Evolutionary conservation across 768 basidiomycete genomes (phyloP).

Genomic region (Rhodotorula toruloides): DNA sequence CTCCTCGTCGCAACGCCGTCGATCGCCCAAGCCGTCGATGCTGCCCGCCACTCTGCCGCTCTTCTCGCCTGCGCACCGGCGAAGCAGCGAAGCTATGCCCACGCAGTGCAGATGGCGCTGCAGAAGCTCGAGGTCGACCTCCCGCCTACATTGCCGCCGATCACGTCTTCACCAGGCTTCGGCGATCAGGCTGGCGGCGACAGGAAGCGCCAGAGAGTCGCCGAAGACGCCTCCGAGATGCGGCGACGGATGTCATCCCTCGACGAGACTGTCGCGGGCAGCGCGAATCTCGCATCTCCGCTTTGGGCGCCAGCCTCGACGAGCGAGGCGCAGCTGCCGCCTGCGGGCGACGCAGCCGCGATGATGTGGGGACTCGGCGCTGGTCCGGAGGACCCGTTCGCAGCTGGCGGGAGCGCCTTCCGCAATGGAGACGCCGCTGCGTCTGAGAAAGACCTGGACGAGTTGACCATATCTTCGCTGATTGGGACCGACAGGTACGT

Average conservation of each 20-base stretch:
- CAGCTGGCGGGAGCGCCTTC: background rate
- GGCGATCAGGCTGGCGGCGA: background rate
- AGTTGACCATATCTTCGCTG: slow-evolving; percentile 13
- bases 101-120: slow-evolving; percentile 16
- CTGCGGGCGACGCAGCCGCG: no score
- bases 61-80: slow-evolving; percentile 20
- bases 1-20: slow-evolving; percentile 6
- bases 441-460: background rate
- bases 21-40: slow-evolving; percentile 20
- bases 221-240: no score
- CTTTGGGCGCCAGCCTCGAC: no score
- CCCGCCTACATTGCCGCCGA: background rate
- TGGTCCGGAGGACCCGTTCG: background rate
- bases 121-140: slow-evolving; percentile 14
- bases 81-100: slow-evolving; percentile 9
- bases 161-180: background rate
- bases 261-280: no score
- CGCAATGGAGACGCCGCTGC: background rate
- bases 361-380: background rate
- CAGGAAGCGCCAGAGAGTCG: background rate
- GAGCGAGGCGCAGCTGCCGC: no score
- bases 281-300: no score
- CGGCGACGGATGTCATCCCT: no score
- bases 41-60: slow-evolving; percentile 13
- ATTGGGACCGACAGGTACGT: slow-evolving; percentile 16